Evolutionary conservation across 1,284 basidiomycete species (phyloP).

Genomic region (Leccinum huronense): DNA sequence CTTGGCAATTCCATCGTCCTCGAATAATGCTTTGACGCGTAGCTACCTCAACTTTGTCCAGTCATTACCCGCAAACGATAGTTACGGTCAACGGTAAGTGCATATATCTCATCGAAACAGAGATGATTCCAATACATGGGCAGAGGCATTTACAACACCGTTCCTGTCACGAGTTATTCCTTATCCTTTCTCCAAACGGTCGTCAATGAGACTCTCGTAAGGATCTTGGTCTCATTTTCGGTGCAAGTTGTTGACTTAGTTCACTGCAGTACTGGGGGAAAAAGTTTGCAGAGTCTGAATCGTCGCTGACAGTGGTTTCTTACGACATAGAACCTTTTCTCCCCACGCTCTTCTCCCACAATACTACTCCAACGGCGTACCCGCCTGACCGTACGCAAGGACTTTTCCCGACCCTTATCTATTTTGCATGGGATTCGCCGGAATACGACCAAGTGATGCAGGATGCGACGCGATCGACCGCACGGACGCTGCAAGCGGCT

Average conservation of each 20-base stretch:
- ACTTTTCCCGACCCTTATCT: constrained; percentile 47
- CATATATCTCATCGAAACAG: neutral
- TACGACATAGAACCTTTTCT: constrained; percentile 60
- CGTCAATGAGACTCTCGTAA: constrained; percentile 12
- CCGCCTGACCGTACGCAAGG: constrained; percentile 42
- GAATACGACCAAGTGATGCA: constrained; percentile 41
- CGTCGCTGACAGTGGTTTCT: constrained; percentile 22
- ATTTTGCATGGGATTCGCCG: constrained; percentile 42
- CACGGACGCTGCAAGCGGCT: constrained; percentile 31
- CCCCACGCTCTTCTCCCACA: constrained; percentile 18
- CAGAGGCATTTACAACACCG: constrained; percentile 12
- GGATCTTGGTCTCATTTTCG: neutral
- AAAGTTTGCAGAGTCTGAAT: constrained; percentile 22
- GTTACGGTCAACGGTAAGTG: constrained; percentile 9
- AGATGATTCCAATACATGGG: neutral
- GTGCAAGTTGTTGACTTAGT: neutral
- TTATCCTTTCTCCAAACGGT: constrained; percentile 6
- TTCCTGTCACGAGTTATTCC: constrained; percentile 7
- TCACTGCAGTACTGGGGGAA: constrained; percentile 6
- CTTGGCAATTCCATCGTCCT: constrained; percentile 34
- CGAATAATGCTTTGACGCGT: constrained; percentile 35
- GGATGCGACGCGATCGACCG: constrained; percentile 39
- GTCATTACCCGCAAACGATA: constrained; percentile 5
- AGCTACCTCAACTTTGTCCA: constrained; percentile 32
- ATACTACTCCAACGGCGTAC: constrained; percentile 41